Conservation (phyloP, 176 grass and related monocot genomes). For the Eragrostis nindensis region DNA sequence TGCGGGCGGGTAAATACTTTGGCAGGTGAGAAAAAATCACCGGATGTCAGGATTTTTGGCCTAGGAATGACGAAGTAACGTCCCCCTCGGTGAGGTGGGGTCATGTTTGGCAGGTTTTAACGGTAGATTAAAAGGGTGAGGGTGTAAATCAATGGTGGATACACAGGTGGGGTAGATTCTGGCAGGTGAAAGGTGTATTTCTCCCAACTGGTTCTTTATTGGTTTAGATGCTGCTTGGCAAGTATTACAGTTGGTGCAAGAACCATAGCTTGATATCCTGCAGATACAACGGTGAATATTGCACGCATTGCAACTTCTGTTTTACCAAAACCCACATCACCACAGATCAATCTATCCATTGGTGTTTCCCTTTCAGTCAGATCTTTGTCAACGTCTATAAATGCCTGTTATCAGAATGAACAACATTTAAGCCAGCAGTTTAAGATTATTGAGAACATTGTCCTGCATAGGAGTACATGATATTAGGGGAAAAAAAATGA, state of each 20-base stretch:
- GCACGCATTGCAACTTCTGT: conserved; percentile 93
- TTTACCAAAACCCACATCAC: conserved; percentile 99
- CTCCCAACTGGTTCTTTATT: too few relatives aligned
- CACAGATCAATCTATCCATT: conserved; percentile 97
- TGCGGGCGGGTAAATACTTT: too few relatives aligned
- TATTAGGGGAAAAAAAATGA: neutral
- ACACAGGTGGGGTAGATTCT: too few relatives aligned
- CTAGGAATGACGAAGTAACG: too few relatives aligned
- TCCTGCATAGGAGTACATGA: neutral
- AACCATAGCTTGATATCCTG: conserved; percentile 92
- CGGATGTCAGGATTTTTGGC: too few relatives aligned
- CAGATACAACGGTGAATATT: conserved; percentile 84
- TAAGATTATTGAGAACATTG: neutral
- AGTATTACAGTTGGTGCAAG: conserved; percentile 90
- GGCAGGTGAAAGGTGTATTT: too few relatives aligned
- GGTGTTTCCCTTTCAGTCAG: conserved; percentile 93
- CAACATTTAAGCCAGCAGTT: conserved; percentile 22
- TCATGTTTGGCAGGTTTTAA: too few relatives aligned
- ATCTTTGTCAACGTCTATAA: conserved; percentile 96
- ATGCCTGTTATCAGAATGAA: conserved; percentile 64
- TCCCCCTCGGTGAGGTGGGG: too few relatives aligned
- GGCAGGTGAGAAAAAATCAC: too few relatives aligned
- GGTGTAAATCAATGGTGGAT: too few relatives aligned
- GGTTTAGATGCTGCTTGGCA: conserved; percentile 92
- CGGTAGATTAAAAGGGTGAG: too few relatives aligned